These are phyloP conservation scores for Carex parvula DNA, from an alignment of 176 grass and related monocot species.

Conservation along the genomic window DNA sequence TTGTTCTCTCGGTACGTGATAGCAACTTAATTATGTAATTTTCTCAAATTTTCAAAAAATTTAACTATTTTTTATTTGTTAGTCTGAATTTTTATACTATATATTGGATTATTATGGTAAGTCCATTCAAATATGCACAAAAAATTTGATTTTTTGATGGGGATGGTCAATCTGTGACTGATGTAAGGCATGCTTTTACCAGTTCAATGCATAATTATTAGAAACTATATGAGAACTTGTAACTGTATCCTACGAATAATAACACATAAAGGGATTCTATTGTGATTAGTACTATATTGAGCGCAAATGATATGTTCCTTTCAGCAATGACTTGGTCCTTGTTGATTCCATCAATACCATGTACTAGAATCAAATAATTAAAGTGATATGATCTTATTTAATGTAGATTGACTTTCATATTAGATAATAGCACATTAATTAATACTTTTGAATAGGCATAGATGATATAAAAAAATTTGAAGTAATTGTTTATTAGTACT, in stretches of 20 bases:
- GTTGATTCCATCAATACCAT: background rate
- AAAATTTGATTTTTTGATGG: background rate
- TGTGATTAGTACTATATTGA: background rate
- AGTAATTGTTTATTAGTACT: background rate
- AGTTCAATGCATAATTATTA: background rate
- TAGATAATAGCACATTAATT: background rate
- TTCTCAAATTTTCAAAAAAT: too few relatives aligned
- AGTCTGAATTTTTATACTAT: too few relatives aligned
- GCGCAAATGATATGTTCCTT: background rate
- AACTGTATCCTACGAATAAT: background rate
- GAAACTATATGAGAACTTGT: background rate
- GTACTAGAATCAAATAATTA: slow-evolving; percentile 3
- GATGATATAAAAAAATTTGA: background rate
- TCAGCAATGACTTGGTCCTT: background rate
- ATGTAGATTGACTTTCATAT: slow-evolving; percentile 7
- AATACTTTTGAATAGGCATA: background rate
- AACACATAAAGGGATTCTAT: background rate
- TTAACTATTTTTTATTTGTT: too few relatives aligned
- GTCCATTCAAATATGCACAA: background rate
- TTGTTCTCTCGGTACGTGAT: slow-evolving; percentile 37
- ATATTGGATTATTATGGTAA: too few relatives aligned
- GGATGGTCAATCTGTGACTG: background rate
- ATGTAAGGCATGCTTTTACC: background rate
- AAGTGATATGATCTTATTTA: background rate
- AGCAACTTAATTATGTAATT: background rate